These are phyloP conservation scores for Periconia sp. DNA, from an alignment of 2,329 filamentous ascomycete species.

Conservation along the genomic window DNA sequence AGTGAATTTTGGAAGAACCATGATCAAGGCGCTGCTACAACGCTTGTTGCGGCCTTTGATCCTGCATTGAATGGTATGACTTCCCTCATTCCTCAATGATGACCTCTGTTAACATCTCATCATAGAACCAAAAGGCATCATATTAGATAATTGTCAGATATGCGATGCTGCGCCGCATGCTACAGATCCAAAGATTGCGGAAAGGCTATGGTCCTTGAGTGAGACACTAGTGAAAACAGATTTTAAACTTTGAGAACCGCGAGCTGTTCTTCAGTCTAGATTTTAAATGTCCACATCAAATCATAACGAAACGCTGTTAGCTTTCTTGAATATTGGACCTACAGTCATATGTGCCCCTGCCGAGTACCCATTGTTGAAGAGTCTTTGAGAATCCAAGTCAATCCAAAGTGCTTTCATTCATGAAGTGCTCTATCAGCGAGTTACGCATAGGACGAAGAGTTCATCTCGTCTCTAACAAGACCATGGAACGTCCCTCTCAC, in stretches of 20 bases:
- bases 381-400: no score
- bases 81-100: not conserved
- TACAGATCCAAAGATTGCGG: constrained; percentile 28
- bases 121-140: constrained; percentile 27
- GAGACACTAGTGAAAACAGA: constrained; percentile 31
- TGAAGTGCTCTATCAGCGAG: no score
- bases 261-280: no score
- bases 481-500: no score
- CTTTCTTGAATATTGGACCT: no score
- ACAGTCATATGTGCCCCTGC: no score
- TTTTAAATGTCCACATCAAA: no score
- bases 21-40: constrained; percentile 39
- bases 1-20: constrained; percentile 40
- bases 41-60: constrained; percentile 40
- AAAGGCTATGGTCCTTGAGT: constrained; percentile 38
- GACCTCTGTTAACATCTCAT: not conserved
- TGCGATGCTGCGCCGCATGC: constrained; percentile 32
- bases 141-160: constrained; percentile 37
- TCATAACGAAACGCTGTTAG: no score
- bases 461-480: no score
- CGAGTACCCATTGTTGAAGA: no score
- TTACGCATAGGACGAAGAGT: no score
- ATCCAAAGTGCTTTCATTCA: no score
- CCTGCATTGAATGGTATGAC: constrained; percentile 30
- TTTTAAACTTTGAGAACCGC: constrained; percentile 34